Percentiles rank a stretch among this genome's conserved stretches.
These are phyloP conservation scores for Phanerodontia chrysosporium DNA, from an alignment of 768 basidiomycete species.

Conservation along the genomic window DNA sequence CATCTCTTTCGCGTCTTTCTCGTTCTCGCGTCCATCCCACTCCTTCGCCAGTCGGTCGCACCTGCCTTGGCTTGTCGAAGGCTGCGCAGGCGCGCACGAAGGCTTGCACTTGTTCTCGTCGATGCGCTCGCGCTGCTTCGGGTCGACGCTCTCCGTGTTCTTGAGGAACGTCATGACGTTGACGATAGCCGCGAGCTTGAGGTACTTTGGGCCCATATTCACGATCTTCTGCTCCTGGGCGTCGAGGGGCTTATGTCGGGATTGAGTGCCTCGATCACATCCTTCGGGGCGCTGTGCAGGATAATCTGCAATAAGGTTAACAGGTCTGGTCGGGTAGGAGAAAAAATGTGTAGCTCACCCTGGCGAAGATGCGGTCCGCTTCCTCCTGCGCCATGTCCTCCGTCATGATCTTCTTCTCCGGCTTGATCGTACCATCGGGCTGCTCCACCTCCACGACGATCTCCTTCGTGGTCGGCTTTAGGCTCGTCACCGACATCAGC, in stretches of 20 bases:
- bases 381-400: not conserved
- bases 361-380: not conserved
- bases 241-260: not conserved
- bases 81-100: not conserved
- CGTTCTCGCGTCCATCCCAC: not conserved
- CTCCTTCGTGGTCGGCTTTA: not conserved
- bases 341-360: not conserved
- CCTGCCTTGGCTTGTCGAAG: not conserved
- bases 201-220: not conserved
- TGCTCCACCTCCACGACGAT: not conserved
- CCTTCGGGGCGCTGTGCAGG: not conserved
- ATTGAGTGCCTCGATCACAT: not conserved
- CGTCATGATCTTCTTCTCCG: not conserved
- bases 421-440: not conserved
- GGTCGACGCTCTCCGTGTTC: not conserved
- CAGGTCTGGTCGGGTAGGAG: not conserved
- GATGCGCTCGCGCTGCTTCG: not conserved
- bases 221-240: not conserved
- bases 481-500: slow-evolving; percentile 42
- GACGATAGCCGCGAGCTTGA: not conserved
- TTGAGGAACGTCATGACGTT: not conserved
- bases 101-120: not conserved
- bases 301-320: not conserved
- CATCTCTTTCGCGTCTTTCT: not conserved
- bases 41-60: not conserved